These are phyloP conservation scores for Nigrograna mackinnonii DNA, from an alignment of 2,329 filamentous ascomycete genomes.

Conservation along the genomic window DNA sequence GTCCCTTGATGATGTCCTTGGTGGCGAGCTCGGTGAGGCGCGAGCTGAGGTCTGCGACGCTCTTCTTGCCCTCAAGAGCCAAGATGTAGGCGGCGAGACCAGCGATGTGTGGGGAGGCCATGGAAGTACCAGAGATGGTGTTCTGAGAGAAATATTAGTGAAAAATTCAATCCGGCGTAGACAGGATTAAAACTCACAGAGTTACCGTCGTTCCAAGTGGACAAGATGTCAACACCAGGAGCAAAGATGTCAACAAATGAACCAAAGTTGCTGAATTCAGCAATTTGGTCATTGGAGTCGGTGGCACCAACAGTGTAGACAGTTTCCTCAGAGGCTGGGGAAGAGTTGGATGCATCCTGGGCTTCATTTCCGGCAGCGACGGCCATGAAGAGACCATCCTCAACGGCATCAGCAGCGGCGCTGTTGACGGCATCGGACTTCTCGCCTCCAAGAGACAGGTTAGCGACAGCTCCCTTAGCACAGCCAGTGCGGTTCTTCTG, in stretches of 20 bases:
- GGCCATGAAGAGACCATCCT: conserved; percentile 88
- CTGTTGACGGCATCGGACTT: conserved; percentile 25
- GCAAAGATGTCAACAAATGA: conserved; percentile 98
- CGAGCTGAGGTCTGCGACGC: background rate
- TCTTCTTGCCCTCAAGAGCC: background rate
- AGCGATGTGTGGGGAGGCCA: conserved; percentile 83
- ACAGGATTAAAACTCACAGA: no score
- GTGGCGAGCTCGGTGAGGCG: background rate
- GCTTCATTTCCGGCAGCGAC: conserved; percentile 97
- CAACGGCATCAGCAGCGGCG: conserved; percentile 62
- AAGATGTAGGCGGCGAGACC: conserved; percentile 31
- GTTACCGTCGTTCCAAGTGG: conserved; percentile 21
- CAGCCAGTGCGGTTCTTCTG: conserved; percentile 18
- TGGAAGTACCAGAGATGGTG: conserved; percentile 96
- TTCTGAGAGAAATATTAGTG: conserved; percentile 74
- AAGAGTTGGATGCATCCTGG: conserved; percentile 96
- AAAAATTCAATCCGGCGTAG: conserved; percentile 83
- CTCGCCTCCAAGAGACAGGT: conserved; percentile 30
- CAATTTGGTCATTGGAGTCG: conserved; percentile 85
- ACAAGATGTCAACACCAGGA: background rate
- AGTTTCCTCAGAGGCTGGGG: conserved; percentile 82
- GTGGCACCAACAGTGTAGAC: conserved; percentile 93
- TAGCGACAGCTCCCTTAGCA: conserved; percentile 26
- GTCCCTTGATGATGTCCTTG: background rate
- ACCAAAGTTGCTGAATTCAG: conserved; percentile 98